Evolutionary conservation across 331 rosid genomes (phyloP).

Genomic region (Arachis monticola): DNA sequence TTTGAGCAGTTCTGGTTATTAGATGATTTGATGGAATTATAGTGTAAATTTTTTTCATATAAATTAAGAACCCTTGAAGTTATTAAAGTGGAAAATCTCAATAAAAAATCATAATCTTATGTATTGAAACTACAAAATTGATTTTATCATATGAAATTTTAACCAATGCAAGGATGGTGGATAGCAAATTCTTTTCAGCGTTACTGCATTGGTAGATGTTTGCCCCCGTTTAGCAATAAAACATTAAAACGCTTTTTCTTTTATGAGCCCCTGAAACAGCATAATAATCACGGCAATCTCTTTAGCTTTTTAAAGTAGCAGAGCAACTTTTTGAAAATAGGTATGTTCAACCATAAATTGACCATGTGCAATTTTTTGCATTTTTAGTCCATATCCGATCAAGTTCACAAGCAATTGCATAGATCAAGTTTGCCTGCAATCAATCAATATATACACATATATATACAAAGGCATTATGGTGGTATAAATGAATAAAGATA

Average conservation of each 20-base stretch:
- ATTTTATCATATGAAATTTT: too few species aligned
- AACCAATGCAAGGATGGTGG: too few species aligned
- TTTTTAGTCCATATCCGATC: constrained; percentile 9
- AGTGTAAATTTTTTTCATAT: too few species aligned
- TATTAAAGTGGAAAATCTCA: too few species aligned
- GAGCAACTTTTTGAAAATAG: constrained; percentile 5
- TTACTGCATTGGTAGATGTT: neutral
- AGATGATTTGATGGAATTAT: too few species aligned
- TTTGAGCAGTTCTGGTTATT: too few species aligned
- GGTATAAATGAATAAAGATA: too few species aligned
- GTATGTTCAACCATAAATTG: neutral
- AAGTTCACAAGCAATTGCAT: neutral
- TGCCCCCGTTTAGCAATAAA: neutral
- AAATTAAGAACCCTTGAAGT: too few species aligned
- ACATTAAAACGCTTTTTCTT: constrained; percentile 8
- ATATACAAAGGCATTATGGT: too few species aligned
- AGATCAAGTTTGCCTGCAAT: neutral
- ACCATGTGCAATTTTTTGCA: neutral
- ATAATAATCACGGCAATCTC: neutral
- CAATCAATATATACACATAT: neutral
- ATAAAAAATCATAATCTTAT: too few species aligned
- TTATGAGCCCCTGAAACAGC: neutral
- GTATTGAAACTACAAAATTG: too few species aligned
- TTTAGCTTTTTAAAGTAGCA: neutral
- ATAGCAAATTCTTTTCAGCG: too few species aligned